Evolutionary conservation across 139 green algal genomes (phyloP).

Genomic region (Ostreobium quekettii): DNA sequence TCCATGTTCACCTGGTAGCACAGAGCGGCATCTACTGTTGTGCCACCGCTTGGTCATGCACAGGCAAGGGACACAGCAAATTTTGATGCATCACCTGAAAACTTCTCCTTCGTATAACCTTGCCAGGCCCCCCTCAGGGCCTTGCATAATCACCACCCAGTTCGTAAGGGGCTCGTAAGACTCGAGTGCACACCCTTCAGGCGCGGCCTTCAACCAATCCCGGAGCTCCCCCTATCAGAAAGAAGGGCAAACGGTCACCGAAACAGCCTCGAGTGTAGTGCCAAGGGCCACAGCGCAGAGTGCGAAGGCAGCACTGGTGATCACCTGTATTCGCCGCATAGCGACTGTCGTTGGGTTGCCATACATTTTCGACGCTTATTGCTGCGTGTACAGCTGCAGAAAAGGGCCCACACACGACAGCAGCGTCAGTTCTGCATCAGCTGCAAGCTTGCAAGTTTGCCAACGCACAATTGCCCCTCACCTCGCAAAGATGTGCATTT

Average conservation of each 20-base stretch:
- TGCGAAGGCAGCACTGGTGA: constrained; percentile 1
- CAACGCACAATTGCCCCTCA: too few species aligned
- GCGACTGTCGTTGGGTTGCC: constrained; percentile 21
- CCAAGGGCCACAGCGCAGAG: not conserved
- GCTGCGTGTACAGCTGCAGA: too few species aligned
- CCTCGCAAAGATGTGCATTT: too few species aligned
- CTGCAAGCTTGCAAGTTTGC: too few species aligned
- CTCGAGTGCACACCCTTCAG: constrained; percentile 63
- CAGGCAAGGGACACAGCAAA: too few species aligned
- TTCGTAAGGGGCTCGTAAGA: constrained; percentile 61
- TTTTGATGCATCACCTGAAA: constrained; percentile 29
- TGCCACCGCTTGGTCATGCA: too few species aligned
- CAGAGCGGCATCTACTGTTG: too few species aligned
- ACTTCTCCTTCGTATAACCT: constrained; percentile 38
- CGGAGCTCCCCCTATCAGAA: constrained; percentile 67
- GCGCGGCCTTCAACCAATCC: constrained; percentile 62
- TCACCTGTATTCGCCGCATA: constrained; percentile 25
- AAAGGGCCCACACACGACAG: too few species aligned
- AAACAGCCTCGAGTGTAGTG: not conserved
- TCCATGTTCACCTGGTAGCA: too few species aligned
- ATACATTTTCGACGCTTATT: too few species aligned
- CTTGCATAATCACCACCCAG: constrained; percentile 60
- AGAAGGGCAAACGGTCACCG: not conserved
- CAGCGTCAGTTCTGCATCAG: too few species aligned
- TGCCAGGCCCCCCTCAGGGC: constrained; percentile 38